These are phyloP conservation scores for Juglanconis sp. DNA, from an alignment of 2,329 filamentous ascomycete genomes.

Conservation along the genomic window DNA sequence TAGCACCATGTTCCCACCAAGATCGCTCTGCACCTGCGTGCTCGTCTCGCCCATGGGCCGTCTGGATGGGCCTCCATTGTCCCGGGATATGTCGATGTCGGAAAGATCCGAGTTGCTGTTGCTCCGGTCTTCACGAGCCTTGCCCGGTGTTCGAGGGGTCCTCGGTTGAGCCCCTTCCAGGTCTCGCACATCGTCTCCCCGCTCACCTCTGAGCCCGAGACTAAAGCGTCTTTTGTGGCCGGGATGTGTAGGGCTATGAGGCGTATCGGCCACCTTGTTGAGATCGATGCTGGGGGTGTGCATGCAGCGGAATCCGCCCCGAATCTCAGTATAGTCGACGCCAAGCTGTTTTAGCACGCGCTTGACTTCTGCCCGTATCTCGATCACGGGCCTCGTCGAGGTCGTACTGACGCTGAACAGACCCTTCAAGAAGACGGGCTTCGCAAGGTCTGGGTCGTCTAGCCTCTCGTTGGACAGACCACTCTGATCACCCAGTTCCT, in stretches of 20 bases:
- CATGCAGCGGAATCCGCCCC: constrained; percentile 86
- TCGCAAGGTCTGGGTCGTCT: constrained; percentile 74
- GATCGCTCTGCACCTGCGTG: constrained; percentile 86
- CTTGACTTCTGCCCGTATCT: constrained; percentile 87
- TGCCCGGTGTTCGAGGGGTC: constrained; percentile 42
- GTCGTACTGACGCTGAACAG: constrained; percentile 97
- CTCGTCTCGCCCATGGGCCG: constrained; percentile 76
- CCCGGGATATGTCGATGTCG: constrained; percentile 56
- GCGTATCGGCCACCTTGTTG: constrained; percentile 65
- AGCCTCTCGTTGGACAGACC: constrained; percentile 59
- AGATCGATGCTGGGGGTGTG: constrained; percentile 88
- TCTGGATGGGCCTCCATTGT: constrained; percentile 46
- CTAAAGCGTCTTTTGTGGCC: constrained; percentile 77
- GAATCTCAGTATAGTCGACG: constrained; percentile 89
- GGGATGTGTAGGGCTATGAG: constrained; percentile 55
- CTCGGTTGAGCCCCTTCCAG: constrained; percentile 41
- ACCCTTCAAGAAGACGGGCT: constrained; percentile 93
- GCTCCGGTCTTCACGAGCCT: constrained; percentile 59
- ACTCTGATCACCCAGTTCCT: constrained; percentile 65
- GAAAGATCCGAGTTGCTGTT: constrained; percentile 87
- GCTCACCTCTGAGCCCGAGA: constrained; percentile 67
- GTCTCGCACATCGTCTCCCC: constrained; percentile 71
- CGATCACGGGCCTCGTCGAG: constrained; percentile 80
- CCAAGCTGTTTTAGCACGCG: constrained; percentile 82
- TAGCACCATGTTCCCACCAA: constrained; percentile 78